A percentile compares a stretch with the other conserved stretches of the same genome.
These are phyloP conservation scores for Suillus cothurnatus DNA, from an alignment of 768 basidiomycete genomes.

Conservation along the genomic window DNA sequence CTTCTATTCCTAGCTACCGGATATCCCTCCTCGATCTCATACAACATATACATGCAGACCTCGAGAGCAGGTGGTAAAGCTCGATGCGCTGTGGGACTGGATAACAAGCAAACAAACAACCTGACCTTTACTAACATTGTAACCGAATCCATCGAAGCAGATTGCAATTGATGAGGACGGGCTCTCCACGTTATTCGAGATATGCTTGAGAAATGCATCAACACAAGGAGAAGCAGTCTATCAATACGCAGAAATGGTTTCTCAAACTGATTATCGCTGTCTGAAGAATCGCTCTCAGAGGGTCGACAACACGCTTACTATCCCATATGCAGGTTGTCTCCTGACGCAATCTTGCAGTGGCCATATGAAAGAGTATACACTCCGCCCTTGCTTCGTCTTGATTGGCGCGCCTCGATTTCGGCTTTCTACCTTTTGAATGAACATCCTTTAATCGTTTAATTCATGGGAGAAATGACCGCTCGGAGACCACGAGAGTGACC, in stretches of 20 bases:
- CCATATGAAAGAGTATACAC: background rate
- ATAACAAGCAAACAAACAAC: background rate
- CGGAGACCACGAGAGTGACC: background rate
- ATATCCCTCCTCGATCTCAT: conserved; percentile 25
- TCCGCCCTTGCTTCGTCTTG: background rate
- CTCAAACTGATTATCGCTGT: background rate
- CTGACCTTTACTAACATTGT: background rate
- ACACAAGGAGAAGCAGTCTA: background rate
- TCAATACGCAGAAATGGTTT: background rate
- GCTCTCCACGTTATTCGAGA: background rate
- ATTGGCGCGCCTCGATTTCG: background rate
- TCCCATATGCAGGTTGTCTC: background rate
- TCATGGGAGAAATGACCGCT: background rate
- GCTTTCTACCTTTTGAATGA: background rate
- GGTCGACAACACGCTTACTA: background rate
- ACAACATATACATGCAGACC: conserved; percentile 20
- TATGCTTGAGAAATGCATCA: background rate
- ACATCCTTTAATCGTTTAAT: background rate
- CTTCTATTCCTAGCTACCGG: conserved; percentile 23
- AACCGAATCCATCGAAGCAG: background rate
- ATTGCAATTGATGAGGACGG: background rate
- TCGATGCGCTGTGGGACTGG: background rate
- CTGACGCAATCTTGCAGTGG: background rate
- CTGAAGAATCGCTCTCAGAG: background rate
- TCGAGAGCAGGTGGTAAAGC: conserved; percentile 11